Evolutionary conservation across 2,329 filamentous ascomycete species (phyloP), one percentile per base, ranked within the genome.

Genomic region (Colletotrichum eremochloae): DNA sequence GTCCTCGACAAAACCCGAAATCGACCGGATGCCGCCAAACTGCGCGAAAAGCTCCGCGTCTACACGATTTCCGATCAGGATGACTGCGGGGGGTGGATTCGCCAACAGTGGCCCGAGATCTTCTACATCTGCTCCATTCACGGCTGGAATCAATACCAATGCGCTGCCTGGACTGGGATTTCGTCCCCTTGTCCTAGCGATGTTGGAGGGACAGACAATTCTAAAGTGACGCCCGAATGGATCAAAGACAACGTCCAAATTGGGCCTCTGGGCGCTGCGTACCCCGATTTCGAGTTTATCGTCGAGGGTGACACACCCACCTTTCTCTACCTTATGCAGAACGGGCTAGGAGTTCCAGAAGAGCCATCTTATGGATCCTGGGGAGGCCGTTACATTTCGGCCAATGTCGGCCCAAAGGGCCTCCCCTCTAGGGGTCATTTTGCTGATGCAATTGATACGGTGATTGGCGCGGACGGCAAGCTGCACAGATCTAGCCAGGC

Each of bases 51-150:
- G 73, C 76, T 89, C 4, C 81, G 86, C 15, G 82, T 89, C 11
- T 89, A 89, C 76, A 80, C 88, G 46, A 89, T 90, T 67, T 89
- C 87, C 8, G 89, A 90, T 74, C 88, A 90, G 74, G 88, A 90
- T 72, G 85, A 91, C 72, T 85, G 86, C 0, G 88, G 87, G 0
- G 78, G 83, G 0, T 90, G 88, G 88, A 86, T 91, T 46, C 84
- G 88, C 20, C 79, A 81, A 57, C 83, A 82, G 3, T 90, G 85
- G 71, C 87, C 89, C 0, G 84, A 87, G 36, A 76, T 90, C 8
- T 86, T 88, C 74, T 90, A 89, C 77, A 88, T 91, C 66, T 81
- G 80, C 18, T 88, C 86, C 0, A 77, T 89, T 1, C 89, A 90
- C 75, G 87, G 83, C 8, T 90, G 85, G 84, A 87, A 87, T 74